Percentiles rank a stretch among this genome's conserved stretches.
phyloP scores from a whole-genome alignment of 2,329 filamentous ascomycete species.

The Stachybotrys echinatus region DNA sequence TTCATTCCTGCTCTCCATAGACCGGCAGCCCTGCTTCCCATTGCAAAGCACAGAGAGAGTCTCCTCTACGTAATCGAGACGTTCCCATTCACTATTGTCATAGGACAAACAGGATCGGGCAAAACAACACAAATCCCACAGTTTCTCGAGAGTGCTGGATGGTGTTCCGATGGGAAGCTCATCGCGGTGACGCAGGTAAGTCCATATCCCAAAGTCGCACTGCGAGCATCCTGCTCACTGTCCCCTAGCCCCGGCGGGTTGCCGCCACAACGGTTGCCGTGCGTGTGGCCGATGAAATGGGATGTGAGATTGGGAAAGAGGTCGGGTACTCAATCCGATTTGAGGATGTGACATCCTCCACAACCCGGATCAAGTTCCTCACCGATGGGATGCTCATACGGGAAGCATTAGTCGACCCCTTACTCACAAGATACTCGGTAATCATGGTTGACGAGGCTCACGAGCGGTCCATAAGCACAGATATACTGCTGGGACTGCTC shows the following conservation, averaged over 20 bases:
- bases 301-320: slow-evolving; percentile 81
- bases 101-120: slow-evolving; percentile 90
- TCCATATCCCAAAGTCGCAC: slow-evolving; percentile 8
- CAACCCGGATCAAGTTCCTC: slow-evolving; percentile 88
- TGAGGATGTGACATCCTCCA: slow-evolving; percentile 82
- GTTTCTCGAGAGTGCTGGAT: slow-evolving; percentile 81
- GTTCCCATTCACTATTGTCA: slow-evolving; percentile 77
- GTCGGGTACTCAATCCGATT: slow-evolving; percentile 90
- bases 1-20: slow-evolving; percentile 84
- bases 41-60: slow-evolving; percentile 73
- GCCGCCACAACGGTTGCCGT: slow-evolving; percentile 86
- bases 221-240: slow-evolving; percentile 9
- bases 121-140: slow-evolving; percentile 97
- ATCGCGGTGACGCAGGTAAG: slow-evolving; percentile 87
- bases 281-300: slow-evolving; percentile 84
- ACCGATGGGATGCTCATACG: slow-evolving; percentile 89
- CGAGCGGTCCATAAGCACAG: slow-evolving; percentile 86
- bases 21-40: slow-evolving; percentile 76
- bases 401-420: slow-evolving; percentile 87
- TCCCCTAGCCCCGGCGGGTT: slow-evolving; percentile 70
- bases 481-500: slow-evolving; percentile 80
- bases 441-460: slow-evolving; percentile 99
- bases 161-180: slow-evolving; percentile 76
- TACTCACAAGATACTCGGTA: slow-evolving; percentile 85
- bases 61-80: slow-evolving; percentile 85